These are phyloP conservation scores for Irpex rosettiformis DNA, from an alignment of 1,284 basidiomycete genomes.

Conservation along the genomic window DNA sequence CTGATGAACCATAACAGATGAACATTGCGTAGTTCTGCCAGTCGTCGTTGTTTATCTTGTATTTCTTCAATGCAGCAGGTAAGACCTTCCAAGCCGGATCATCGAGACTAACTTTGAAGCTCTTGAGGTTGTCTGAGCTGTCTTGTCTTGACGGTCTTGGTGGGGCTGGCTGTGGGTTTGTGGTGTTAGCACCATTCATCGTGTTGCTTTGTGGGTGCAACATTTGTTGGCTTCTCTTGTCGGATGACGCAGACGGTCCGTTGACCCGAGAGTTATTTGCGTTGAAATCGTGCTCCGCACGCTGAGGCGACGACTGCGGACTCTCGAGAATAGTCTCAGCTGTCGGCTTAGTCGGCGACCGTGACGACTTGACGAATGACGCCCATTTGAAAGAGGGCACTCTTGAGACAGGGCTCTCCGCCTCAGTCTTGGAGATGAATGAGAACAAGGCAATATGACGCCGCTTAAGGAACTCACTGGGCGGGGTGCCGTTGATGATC, in stretches of 20 bases:
- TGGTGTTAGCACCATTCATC: slow-evolving; percentile 14
- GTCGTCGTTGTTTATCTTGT: slow-evolving; percentile 97
- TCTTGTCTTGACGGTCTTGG: slow-evolving; percentile 54
- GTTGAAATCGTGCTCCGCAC: slow-evolving; percentile 62
- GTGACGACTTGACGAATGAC: slow-evolving; percentile 63
- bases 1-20: slow-evolving; percentile 92
- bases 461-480: slow-evolving; percentile 21
- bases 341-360: slow-evolving; percentile 71
- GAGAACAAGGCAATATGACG: not conserved
- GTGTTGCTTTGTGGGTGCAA: slow-evolving; percentile 15
- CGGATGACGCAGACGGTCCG: slow-evolving; percentile 20
- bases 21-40: slow-evolving; percentile 99
- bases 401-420: slow-evolving; percentile 54
- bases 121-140: slow-evolving; percentile 76
- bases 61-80: slow-evolving; percentile 97
- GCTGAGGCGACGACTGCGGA: slow-evolving; percentile 73
- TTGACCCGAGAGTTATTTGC: slow-evolving; percentile 20
- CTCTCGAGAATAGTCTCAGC: slow-evolving; percentile 54
- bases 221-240: slow-evolving; percentile 19
- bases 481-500: slow-evolving; percentile 33
- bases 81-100: slow-evolving; percentile 98
- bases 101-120: slow-evolving; percentile 88
- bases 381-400: slow-evolving; percentile 85
- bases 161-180: slow-evolving; percentile 27
- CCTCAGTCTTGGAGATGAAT: slow-evolving; percentile 32